Evolutionary conservation across 2,329 filamentous ascomycete species (phyloP), one percentile per base, ranked within the genome.

Genomic region (Stagonosporopsis rhizophila): DNA sequence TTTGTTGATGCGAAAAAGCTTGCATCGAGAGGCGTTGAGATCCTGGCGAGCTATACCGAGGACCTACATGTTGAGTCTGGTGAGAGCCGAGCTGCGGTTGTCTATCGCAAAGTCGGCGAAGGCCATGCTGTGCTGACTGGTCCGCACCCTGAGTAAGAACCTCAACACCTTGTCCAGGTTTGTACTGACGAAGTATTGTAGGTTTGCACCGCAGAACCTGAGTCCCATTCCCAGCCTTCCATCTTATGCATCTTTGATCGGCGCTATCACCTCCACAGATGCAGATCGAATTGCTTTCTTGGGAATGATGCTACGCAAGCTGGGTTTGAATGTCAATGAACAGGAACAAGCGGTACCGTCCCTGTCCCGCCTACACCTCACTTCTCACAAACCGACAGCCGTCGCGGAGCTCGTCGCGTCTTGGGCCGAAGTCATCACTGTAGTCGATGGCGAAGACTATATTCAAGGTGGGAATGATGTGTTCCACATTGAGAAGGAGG

Each of bases 81-180:
- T 0, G 80, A 85, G 38, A 86, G 86, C 1, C 84, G 86, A 28
- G 92, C 93, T 1, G 94, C 95, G 0, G 82, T 96, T 3, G 86
- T 99, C 0, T 91, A 92, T 69, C 90, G 92, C 69, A 90, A 88
- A 60, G 83, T 96, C 40, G 93, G 92, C 0, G 85, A 92, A 40
- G 95, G 95, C 1, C 85, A 85, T 35, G 91, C 86, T 1, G 77
- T 98, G 6, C 77, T 99, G 17, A 96, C 90, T 0, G 92, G 93
- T 0, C 91, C 92, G 35, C 95, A 99, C 81, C 94, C 94, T 47
- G 95, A 99, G 91, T 96, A 80, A 73, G 85, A 37, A 52, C 54
- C 51, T 37, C 7, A 22, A 6, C 15, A 1, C 3, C 39, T 11
- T 4, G 4, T n/a, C 3, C 8, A 30, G 2, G 3, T 6, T 14